Percentiles rank a stretch among this genome's conserved stretches.
phyloP scores from a whole-genome alignment of 2,329 filamentous ascomycete genomes.

The Clonostachys sp. region DNA sequence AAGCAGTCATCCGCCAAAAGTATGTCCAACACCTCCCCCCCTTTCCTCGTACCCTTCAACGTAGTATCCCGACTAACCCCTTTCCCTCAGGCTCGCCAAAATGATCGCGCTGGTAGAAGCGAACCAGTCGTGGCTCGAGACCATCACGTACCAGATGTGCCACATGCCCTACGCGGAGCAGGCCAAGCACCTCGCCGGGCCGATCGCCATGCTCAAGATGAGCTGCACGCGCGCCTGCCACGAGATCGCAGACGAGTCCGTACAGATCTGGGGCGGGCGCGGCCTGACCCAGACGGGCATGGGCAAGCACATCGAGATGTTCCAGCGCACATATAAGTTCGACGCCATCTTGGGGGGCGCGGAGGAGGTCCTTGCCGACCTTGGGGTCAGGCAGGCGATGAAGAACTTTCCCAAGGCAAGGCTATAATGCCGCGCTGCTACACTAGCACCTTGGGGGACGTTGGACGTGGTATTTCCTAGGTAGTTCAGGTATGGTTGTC shows the following conservation, averaged over 20 bases:
- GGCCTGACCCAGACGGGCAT: constrained; percentile 78
- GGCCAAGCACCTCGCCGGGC: constrained; percentile 69
- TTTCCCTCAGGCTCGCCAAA: constrained; percentile 60
- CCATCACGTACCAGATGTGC: constrained; percentile 83
- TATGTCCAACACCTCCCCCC: constrained; percentile 23
- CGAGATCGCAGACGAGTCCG: constrained; percentile 77
- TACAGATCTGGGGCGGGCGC: constrained; percentile 82
- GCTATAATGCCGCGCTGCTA: constrained; percentile 42
- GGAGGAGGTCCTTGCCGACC: constrained; percentile 76
- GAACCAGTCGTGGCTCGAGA: constrained; percentile 83
- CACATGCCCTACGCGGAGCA: constrained; percentile 78
- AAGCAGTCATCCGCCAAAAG: constrained; percentile 81
- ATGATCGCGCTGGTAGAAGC: constrained; percentile 81
- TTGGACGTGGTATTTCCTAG: no score
- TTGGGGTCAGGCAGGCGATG: constrained; percentile 81
- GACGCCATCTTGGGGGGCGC: constrained; percentile 75
- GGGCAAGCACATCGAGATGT: constrained; percentile 79
- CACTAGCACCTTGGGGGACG: no score
- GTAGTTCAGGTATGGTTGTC: no score
- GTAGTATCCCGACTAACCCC: background rate
- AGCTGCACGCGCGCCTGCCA: constrained; percentile 72
- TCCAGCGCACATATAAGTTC: constrained; percentile 80
- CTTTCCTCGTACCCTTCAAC: background rate
- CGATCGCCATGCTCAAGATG: constrained; percentile 79
- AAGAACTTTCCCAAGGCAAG: constrained; percentile 81